phyloP scores from a whole-genome alignment of 306 rosid species.

The Boehmeria nivea region DNA sequence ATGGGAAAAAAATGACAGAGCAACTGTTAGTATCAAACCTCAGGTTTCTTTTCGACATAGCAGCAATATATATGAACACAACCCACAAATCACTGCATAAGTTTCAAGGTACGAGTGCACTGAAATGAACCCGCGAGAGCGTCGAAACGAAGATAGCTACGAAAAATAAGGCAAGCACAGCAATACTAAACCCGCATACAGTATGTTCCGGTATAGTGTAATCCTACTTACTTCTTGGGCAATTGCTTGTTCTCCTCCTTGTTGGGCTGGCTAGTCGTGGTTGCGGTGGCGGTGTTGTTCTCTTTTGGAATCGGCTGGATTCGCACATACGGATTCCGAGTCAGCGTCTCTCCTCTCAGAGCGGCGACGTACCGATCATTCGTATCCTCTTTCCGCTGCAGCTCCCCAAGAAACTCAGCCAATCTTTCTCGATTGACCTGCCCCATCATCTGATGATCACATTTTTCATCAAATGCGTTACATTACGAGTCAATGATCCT shows the following conservation, averaged over 20 bases:
- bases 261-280: constrained; percentile 2
- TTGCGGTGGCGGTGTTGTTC: constrained; percentile 10
- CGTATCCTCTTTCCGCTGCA: constrained; percentile 79
- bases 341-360: constrained; percentile 69
- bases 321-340: constrained; percentile 82
- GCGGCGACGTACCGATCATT: constrained; percentile 92
- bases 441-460: constrained; percentile 67
- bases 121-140: neutral
- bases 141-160: neutral
- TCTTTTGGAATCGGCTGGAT: constrained; percentile 62
- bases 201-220: neutral
- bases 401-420: constrained; percentile 80
- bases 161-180: neutral
- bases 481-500: neutral
- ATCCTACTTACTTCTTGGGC: constrained; percentile 28
- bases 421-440: constrained; percentile 69
- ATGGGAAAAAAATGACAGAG: too few relatives aligned
- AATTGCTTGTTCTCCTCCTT: constrained; percentile 29
- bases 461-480: neutral
- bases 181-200: neutral
- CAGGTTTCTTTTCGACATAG: neutral
- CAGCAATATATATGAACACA: neutral
- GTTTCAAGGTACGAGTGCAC: neutral
- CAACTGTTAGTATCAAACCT: neutral
- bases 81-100: constrained; percentile 5